phyloP scores from a whole-genome alignment of 2,329 filamentous ascomycete genomes.

The Dothistroma pini region DNA sequence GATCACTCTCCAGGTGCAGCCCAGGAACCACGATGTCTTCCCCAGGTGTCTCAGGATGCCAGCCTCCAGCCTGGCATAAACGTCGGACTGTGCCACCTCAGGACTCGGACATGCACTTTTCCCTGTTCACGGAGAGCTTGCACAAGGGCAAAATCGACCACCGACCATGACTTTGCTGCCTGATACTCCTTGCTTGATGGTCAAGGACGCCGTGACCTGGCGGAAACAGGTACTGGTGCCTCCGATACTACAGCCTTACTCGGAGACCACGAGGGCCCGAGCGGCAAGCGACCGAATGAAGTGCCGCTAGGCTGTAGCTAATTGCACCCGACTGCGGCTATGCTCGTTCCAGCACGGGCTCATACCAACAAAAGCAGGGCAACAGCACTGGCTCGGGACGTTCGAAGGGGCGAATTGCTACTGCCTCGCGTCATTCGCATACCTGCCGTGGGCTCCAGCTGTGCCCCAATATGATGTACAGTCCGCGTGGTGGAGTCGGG shows the following conservation, averaged over 20 bases:
- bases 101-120: no score
- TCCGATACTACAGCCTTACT: neutral
- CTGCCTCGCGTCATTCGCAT: neutral
- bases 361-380: neutral
- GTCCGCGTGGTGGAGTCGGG: neutral
- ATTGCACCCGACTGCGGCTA: neutral
- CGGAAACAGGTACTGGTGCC: neutral
- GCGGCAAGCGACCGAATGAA: neutral
- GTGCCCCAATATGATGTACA: neutral
- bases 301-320: neutral
- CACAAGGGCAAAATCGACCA: no score
- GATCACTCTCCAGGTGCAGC: no score
- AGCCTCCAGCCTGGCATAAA: no score
- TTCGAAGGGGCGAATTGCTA: neutral
- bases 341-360: neutral
- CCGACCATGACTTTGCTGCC: no score
- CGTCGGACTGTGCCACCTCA: no score
- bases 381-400: no score
- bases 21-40: no score
- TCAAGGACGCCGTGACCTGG: neutral
- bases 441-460: neutral
- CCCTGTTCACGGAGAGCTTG: no score
- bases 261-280: neutral
- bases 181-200: neutral
- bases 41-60: no score